Evolutionary conservation across 164 flowering plant species (phyloP).

Genomic region (Vitis rupestris): DNA sequence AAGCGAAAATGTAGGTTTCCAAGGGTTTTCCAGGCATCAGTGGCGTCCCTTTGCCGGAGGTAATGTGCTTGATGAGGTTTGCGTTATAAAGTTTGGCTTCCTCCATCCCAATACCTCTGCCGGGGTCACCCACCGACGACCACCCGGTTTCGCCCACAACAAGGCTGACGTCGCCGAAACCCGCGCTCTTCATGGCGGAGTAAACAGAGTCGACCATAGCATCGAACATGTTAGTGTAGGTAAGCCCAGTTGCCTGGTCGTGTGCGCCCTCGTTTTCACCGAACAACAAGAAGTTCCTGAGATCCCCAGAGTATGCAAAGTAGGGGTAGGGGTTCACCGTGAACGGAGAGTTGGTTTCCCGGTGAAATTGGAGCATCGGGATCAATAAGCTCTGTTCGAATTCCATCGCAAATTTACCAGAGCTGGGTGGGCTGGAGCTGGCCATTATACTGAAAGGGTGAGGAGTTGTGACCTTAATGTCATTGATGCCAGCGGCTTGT

Average conservation of each 20-base stretch:
- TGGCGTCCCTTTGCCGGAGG: too few species aligned
- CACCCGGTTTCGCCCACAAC: too few species aligned
- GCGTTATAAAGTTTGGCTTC: conserved; percentile 60
- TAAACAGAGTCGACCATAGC: too few species aligned
- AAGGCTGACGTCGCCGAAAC: too few species aligned
- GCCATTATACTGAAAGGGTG: conserved; percentile 44
- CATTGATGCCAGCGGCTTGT: conserved; percentile 18
- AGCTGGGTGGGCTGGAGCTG: conserved; percentile 40
- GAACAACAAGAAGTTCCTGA: too few species aligned
- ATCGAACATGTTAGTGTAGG: too few species aligned
- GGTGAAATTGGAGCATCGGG: conserved; percentile 39
- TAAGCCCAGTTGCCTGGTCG: too few species aligned
- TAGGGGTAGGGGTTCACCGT: too few species aligned
- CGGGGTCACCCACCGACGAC: conserved; percentile 67
- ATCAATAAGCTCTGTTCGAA: conserved; percentile 33
- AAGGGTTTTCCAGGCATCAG: too few species aligned
- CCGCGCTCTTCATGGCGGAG: too few species aligned
- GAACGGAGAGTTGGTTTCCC: conserved; percentile 17
- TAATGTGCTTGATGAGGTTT: conserved; percentile 49
- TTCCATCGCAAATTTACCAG: conserved; percentile 38
- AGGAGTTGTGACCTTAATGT: conserved; percentile 34
- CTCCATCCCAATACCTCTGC: conserved; percentile 38
- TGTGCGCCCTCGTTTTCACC: too few species aligned
- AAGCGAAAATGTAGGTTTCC: conserved; percentile 37
- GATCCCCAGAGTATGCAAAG: too few species aligned